phyloP scores from a whole-genome alignment of 2,329 filamentous ascomycete species.

The Epicoccum nigrum region DNA sequence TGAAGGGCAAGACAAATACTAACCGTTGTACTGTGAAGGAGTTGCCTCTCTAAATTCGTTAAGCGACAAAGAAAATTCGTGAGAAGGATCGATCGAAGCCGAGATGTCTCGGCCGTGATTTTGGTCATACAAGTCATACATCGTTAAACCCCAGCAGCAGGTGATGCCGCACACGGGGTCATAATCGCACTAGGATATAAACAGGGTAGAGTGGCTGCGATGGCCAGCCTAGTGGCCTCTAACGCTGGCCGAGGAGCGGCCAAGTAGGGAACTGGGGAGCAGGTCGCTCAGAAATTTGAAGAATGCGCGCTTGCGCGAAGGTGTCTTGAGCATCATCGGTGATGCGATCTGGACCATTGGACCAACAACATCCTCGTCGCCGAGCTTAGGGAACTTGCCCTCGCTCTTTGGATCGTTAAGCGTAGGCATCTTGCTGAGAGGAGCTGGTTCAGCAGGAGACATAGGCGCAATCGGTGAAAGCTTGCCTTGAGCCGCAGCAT shows the following conservation, averaged over 20 bases:
- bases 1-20: slow-evolving; percentile 28
- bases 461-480: slow-evolving; percentile 36
- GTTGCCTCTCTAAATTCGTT: slow-evolving; percentile 31
- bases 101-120: slow-evolving; percentile 31
- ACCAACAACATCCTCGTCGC: slow-evolving; percentile 91
- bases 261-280: slow-evolving; percentile 43
- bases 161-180: slow-evolving; percentile 41
- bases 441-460: slow-evolving; percentile 56
- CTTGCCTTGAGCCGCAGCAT: slow-evolving; percentile 44
- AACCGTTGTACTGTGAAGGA: slow-evolving; percentile 21
- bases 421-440: slow-evolving; percentile 69
- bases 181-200: slow-evolving; percentile 41
- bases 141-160: slow-evolving; percentile 40
- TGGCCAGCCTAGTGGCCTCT: slow-evolving; percentile 29
- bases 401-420: slow-evolving; percentile 70
- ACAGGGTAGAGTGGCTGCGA: slow-evolving; percentile 26
- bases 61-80: slow-evolving; percentile 47
- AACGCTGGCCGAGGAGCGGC: slow-evolving; percentile 36
- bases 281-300: slow-evolving; percentile 49
- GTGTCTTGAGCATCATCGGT: slow-evolving; percentile 47
- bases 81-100: slow-evolving; percentile 43
- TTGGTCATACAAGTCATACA: slow-evolving; percentile 48
- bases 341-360: slow-evolving; percentile 71
- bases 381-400: slow-evolving; percentile 86
- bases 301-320: slow-evolving; percentile 46